Conservation (phyloP, 2,329 filamentous ascomycete genomes). For the Colletotrichum incanum region DNA sequence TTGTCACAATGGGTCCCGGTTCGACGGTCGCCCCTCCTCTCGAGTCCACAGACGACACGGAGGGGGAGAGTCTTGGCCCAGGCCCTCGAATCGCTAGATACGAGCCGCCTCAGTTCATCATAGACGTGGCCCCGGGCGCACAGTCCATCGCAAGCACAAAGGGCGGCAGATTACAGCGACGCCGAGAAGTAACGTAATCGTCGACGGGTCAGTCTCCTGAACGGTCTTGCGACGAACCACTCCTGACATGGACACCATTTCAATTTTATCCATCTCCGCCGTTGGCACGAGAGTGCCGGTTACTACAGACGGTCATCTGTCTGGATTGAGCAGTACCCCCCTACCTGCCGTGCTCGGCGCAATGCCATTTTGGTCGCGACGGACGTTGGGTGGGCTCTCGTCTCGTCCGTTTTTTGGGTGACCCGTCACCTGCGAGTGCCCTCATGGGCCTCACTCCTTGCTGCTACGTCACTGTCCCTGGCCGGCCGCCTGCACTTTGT, state of each 20-base stretch:
- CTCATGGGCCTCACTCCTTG: neutral
- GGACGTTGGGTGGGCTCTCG: slow-evolving; percentile 5
- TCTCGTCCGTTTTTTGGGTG: slow-evolving; percentile 7
- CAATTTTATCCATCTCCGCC: neutral
- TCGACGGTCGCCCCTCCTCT: neutral
- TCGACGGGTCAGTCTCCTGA: neutral
- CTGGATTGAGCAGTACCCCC: slow-evolving; percentile 1
- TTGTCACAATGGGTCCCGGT: neutral
- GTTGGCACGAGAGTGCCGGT: neutral
- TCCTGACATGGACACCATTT: neutral
- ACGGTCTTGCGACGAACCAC: neutral
- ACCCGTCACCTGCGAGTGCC: slow-evolving; percentile 13
- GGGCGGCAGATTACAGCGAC: neutral
- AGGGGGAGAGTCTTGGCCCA: neutral
- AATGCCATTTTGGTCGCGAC: neutral
- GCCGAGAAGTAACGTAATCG: neutral
- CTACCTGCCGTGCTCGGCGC: neutral
- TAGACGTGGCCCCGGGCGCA: neutral
- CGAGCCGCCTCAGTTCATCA: neutral
- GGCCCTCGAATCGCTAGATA: neutral
- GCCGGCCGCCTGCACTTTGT: neutral
- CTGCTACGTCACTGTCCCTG: slow-evolving; percentile 7
- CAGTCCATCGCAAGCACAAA: neutral
- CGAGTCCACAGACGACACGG: neutral
- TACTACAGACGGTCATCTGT: neutral